A percentile compares a stretch with the other conserved stretches of the same genome.
Conservation (phyloP, 345 rosid genomes). For the Salix viminalis region DNA sequence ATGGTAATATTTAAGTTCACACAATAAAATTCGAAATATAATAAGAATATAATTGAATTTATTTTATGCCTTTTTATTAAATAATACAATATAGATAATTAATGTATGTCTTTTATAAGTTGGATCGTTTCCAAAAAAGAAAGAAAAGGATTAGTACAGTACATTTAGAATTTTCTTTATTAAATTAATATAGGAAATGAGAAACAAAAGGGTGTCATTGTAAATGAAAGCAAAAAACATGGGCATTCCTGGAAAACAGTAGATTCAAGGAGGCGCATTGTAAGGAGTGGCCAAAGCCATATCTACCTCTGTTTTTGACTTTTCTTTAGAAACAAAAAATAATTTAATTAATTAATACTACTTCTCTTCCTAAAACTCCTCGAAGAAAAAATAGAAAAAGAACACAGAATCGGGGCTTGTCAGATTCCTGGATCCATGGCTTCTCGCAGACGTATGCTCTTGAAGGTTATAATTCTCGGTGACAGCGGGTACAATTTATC, state of each 20-base stretch:
- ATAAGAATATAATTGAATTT: too few relatives aligned
- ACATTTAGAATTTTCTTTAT: too few relatives aligned
- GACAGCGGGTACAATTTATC: conserved; percentile 61
- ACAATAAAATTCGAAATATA: too few relatives aligned
- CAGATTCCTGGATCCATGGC: conserved; percentile 38
- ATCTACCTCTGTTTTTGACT: not conserved
- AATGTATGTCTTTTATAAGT: too few relatives aligned
- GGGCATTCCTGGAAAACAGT: not conserved
- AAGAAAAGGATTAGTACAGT: too few relatives aligned
- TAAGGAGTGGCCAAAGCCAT: not conserved
- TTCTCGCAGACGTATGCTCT: conserved; percentile 73
- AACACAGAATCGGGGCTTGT: not conserved
- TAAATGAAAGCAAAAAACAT: not conserved
- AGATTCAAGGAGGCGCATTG: not conserved
- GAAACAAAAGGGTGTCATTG: too few relatives aligned
- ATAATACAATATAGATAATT: too few relatives aligned
- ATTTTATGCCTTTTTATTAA: too few relatives aligned
- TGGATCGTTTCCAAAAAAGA: too few relatives aligned
- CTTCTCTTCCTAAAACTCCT: not conserved
- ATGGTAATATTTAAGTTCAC: too few relatives aligned
- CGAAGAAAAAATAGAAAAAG: not conserved
- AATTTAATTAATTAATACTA: not conserved
- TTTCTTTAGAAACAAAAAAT: not conserved
- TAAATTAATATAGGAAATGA: too few relatives aligned
- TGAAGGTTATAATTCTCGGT: conserved; percentile 81